Conservation (phyloP, 768 basidiomycete genomes). For the Tulasnella sp. region DNA sequence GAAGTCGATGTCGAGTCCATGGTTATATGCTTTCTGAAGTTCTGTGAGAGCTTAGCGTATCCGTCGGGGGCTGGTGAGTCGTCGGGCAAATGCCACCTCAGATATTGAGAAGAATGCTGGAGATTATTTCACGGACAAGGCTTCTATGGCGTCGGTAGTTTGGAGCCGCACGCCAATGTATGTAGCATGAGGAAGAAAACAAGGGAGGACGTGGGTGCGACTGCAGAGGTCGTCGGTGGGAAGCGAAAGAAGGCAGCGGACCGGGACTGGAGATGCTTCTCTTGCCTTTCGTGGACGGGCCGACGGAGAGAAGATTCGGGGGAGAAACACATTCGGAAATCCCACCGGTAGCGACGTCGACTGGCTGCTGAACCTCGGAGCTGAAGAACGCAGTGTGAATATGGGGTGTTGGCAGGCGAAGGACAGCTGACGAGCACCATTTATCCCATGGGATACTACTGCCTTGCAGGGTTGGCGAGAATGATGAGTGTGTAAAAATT, state of each 20-base stretch:
- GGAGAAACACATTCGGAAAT: background rate
- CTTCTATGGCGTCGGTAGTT: background rate
- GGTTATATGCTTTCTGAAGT: background rate
- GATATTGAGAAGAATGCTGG: background rate
- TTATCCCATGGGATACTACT: background rate
- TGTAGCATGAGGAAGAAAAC: background rate
- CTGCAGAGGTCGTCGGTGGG: background rate
- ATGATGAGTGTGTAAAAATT: too few relatives aligned
- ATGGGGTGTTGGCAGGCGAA: background rate
- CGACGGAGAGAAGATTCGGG: background rate
- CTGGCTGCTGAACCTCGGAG: slow-evolving; percentile 1
- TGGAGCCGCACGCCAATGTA: background rate
- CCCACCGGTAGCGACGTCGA: background rate
- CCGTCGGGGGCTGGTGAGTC: background rate
- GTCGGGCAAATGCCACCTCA: background rate
- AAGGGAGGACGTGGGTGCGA: background rate
- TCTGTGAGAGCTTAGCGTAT: background rate
- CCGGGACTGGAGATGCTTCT: background rate
- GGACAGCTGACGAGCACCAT: background rate
- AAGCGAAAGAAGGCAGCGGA: background rate
- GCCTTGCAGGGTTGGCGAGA: background rate
- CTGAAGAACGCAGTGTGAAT: background rate
- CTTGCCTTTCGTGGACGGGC: background rate
- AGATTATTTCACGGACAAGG: background rate
- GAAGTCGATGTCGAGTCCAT: background rate